Conservation (phyloP, 192 early-diverging fungal genomes). For the Ambispora gerdemannii region DNA sequence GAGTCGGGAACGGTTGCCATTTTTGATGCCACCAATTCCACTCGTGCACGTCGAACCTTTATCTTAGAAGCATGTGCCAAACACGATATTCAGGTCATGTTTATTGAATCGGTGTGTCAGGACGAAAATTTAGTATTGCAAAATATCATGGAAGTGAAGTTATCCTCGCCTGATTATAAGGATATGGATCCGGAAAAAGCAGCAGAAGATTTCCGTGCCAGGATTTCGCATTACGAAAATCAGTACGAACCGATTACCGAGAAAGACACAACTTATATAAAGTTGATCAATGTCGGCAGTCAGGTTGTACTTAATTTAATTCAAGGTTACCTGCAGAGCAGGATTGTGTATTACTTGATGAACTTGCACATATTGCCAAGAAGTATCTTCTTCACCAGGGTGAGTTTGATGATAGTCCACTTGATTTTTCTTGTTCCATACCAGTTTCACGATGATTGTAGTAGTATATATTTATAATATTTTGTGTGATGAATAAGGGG, state of each 20-base stretch:
- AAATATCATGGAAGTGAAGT: constrained; percentile 96
- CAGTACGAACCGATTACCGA: constrained; percentile 88
- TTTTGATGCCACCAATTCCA: constrained; percentile 99
- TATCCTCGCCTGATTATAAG: constrained; percentile 91
- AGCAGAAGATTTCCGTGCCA: constrained; percentile 84
- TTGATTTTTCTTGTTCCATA: too few relatives aligned
- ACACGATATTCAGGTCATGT: constrained; percentile 86
- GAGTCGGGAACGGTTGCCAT: constrained; percentile 82
- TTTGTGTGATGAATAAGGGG: neutral
- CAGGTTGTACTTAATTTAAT: constrained; percentile 93
- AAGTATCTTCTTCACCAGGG: constrained; percentile 86
- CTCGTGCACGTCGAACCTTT: constrained; percentile 70
- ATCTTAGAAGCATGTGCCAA: constrained; percentile 69
- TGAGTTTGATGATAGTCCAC: constrained; percentile 37
- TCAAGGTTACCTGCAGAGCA: constrained; percentile 90
- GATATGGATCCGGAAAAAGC: constrained; percentile 83
- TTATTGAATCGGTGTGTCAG: constrained; percentile 94
- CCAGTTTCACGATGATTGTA: too few relatives aligned
- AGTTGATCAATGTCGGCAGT: constrained; percentile 91
- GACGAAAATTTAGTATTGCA: constrained; percentile 80
- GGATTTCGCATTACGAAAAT: constrained; percentile 90
- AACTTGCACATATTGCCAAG: constrained; percentile 96
- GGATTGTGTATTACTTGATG: constrained; percentile 99
- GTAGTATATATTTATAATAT: neutral
- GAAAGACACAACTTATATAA: constrained; percentile 77